Evolutionary conservation across 495 filamentous ascomycete species (phyloP).

Genomic region (Podospora fimiseda): DNA sequence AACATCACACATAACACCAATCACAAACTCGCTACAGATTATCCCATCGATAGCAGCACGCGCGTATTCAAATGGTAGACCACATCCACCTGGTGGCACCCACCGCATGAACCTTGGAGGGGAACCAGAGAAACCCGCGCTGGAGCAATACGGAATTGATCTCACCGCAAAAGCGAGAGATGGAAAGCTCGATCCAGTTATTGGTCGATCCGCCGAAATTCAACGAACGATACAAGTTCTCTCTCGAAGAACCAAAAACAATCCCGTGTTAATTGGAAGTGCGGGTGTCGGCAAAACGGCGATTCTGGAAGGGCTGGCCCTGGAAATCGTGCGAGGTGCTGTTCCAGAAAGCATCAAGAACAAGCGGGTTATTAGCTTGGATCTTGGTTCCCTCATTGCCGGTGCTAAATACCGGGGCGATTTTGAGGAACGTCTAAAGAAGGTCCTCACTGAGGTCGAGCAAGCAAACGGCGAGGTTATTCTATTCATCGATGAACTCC

Average conservation of each 20-base stretch:
- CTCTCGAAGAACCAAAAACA: conserved; percentile 92
- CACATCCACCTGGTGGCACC: conserved; percentile 83
- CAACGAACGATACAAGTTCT: conserved; percentile 91
- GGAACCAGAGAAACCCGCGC: conserved; percentile 71
- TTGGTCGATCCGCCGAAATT: conserved; percentile 85
- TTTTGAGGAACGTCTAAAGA: conserved; percentile 91
- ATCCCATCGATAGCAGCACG: conserved; percentile 36
- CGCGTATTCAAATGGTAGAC: conserved; percentile 68
- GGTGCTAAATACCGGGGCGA: conserved; percentile 94
- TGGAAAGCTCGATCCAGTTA: conserved; percentile 92
- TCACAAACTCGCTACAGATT: conserved; percentile 11
- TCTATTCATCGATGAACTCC: conserved; percentile 92
- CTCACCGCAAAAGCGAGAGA: conserved; percentile 78
- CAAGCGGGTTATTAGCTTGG: conserved; percentile 79
- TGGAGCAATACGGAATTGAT: conserved; percentile 89
- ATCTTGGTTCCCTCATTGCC: conserved; percentile 87
- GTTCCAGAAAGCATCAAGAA: conserved; percentile 96
- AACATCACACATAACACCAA: conserved; percentile 2
- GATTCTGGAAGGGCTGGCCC: conserved; percentile 84
- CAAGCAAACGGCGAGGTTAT: conserved; percentile 85
- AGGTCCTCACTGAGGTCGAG: conserved; percentile 83
- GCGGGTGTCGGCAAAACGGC: conserved; percentile 96
- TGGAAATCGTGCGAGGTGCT: conserved; percentile 84
- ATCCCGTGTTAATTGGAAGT: conserved; percentile 86
- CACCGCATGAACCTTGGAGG: conserved; percentile 86